Base-by-base conservation (phyloP, 2,329 filamentous ascomycete species). In the Colletotrichum sp. region DNA sequence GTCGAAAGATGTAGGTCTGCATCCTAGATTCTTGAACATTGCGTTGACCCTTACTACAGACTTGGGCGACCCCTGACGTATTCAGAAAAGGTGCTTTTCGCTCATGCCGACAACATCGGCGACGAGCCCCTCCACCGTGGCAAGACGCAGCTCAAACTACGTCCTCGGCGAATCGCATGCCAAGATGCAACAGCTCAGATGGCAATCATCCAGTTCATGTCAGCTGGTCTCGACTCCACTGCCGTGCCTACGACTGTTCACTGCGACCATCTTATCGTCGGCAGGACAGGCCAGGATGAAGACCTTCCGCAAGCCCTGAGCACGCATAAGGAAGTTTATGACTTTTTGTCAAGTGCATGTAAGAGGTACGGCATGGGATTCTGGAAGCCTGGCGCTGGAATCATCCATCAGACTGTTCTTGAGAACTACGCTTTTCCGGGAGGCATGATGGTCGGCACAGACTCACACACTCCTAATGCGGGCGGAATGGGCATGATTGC, bases 331-430 rank as follows among this genome's bases (percentile, higher is more conserved):
- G 61, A 72, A 7, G 97, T 98, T 81, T 99, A 98, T 89, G 94
- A 98, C 88, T 99, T 99, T 91, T 89, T 99, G 84, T 92, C 96
- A 76, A 93, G 93, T 78, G 94, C 96, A 78, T 98, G 96, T 85
- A 96, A 96, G 83, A 98, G 98, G 91, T 99, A 98, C 91, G 96
- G 98, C 91, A 98, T 98, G 86, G 97, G 97, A 90, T 98, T 98
- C 93, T 99, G 97, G 97, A 95, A 92, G 86, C 97, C 97, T 79
- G 97, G 97, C 81, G 98, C 96, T 84, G 97, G 97, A 91, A 99
- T 98, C 86, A 99, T 99, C 82, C 97, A 99, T 89, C 97, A 98
- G 90, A 98, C 98, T 83, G 88, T 98, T 78, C 92, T 98, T 74
- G 97, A 99, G 90, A 98, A 98, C 91, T 98, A 98, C 86, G 96